Evolutionary conservation across 2,329 filamentous ascomycete species (phyloP).

Genomic region (Pseudocercospora fijiensis): DNA sequence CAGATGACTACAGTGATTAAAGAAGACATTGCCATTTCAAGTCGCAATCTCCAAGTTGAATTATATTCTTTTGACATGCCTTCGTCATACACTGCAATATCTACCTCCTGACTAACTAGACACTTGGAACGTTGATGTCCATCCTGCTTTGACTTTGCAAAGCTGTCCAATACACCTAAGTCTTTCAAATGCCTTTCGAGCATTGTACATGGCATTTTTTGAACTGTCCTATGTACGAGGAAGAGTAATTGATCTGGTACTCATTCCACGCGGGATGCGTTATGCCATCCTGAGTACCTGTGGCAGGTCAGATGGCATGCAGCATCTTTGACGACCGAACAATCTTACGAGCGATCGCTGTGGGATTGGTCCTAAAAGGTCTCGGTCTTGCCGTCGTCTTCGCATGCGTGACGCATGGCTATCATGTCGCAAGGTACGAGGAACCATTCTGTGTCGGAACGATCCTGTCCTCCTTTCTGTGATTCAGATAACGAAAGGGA

Average conservation of each 20-base stretch:
- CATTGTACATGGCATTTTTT: neutral
- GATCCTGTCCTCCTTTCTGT: neutral
- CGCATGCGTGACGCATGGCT: neutral
- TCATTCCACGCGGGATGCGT: neutral
- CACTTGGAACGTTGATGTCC: neutral
- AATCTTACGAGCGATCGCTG: neutral
- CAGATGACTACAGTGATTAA: neutral
- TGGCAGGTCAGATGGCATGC: neutral
- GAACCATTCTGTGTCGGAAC: neutral
- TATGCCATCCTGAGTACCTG: neutral
- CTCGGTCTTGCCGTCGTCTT: neutral
- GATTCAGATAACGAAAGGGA: slow-evolving; percentile 70
- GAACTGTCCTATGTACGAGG: neutral
- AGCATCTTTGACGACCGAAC: neutral
- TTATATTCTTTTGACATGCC: neutral
- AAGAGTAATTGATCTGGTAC: neutral
- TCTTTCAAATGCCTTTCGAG: neutral
- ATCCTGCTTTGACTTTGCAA: neutral
- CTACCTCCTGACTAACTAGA: neutral
- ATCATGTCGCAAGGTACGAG: neutral
- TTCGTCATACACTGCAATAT: neutral
- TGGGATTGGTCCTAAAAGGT: neutral
- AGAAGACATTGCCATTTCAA: slow-evolving; percentile 37
- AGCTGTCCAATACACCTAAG: neutral
- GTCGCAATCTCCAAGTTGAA: too few relatives aligned